Percentiles rank a stretch among this genome's conserved stretches.
phyloP scores from a whole-genome alignment of 768 basidiomycete species.

The Cystofilobasidium ferigula region DNA sequence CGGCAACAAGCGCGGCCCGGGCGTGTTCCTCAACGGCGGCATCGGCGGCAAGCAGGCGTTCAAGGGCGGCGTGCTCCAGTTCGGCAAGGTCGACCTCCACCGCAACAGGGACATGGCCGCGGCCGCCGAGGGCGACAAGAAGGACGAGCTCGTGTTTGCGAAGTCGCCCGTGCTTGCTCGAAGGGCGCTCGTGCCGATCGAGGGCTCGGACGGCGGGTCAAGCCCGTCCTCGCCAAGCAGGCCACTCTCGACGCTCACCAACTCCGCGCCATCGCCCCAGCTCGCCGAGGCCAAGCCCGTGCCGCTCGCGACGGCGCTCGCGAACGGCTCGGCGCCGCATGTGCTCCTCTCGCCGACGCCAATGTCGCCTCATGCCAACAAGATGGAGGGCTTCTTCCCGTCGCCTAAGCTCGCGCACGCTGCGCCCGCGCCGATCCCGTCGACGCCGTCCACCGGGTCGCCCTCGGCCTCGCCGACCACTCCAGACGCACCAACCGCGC shows the following conservation, averaged over 20 bases:
- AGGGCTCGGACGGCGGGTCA: not conserved
- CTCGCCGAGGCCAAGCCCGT: not conserved
- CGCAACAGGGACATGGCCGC: not conserved
- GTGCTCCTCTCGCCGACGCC: not conserved
- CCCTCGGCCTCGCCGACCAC: slow-evolving; percentile 1
- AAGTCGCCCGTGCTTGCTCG: slow-evolving; percentile 19
- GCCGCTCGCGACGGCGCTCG: slow-evolving; percentile 3
- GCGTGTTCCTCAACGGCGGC: slow-evolving; percentile 9
- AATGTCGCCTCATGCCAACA: not conserved
- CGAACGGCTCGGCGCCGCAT: not conserved
- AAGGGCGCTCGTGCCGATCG: slow-evolving; percentile 6
- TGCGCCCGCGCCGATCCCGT: not conserved
- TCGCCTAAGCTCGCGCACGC: slow-evolving; percentile 1
- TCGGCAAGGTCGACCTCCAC: not conserved
- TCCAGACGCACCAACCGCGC: not conserved
- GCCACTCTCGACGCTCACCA: not conserved
- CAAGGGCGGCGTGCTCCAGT: slow-evolving; percentile 7
- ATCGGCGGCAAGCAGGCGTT: slow-evolving; percentile 11
- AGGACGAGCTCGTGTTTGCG: slow-evolving; percentile 15
- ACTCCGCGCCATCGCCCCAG: slow-evolving; percentile 2
- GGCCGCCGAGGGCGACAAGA: not conserved
- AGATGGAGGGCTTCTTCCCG: slow-evolving; percentile 5
- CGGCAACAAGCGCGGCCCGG: slow-evolving; percentile 6
- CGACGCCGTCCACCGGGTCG: not conserved
- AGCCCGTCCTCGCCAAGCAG: not conserved